Base-by-base conservation (phyloP, 345 rosid species). In the Moringa oleifera region DNA sequence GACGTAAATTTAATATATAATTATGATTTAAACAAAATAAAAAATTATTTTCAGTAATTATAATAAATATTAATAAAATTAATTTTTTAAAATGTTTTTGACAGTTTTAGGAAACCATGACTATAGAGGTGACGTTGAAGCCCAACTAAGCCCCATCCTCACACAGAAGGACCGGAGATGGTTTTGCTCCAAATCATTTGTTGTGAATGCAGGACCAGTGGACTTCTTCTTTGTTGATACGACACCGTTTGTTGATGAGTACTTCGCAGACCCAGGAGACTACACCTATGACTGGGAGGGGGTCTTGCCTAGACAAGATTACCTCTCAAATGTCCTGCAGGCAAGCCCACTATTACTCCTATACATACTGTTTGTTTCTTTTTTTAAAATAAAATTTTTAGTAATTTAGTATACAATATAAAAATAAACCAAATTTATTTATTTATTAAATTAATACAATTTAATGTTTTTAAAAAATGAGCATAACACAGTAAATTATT, bases 161-260 rank as follows among this genome's bases (percentile, higher is more conserved):
- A 61, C 51, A 52, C 51, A 55, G 51, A 64, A 65, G 16, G 89
- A 84, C 64, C 41, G 41, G 33, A 63, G 86, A 49, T 84, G 89
- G 89, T 65, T 81, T 64, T 81, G 89, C 68, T 57, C 64, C 57
- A 73, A 74, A 73, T 79, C 84, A 45, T 84, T 73, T 67, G 49
- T 77, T 46, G 72, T 84, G 28, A 51, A 79, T 23, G 64, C 86
- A 18, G 85, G 88, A 47, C 56, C 77, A 19, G 88, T 72, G 1
- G 86, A 84, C 18, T 66, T 87, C 22, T 74, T 87, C 76, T 82
- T 87, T 49, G 77, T 87, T 24, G 94, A 87, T 55, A 87, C 94
- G 0, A 82, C 94, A 24, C 90, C 94, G 0, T 82, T 87, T 54
- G 90, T 74, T 0, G 71, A 84, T 2, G 75, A 77, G 37, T 87